Conservation (phyloP, 2,329 filamentous ascomycete species). For the Hysterium pulicare region DNA sequence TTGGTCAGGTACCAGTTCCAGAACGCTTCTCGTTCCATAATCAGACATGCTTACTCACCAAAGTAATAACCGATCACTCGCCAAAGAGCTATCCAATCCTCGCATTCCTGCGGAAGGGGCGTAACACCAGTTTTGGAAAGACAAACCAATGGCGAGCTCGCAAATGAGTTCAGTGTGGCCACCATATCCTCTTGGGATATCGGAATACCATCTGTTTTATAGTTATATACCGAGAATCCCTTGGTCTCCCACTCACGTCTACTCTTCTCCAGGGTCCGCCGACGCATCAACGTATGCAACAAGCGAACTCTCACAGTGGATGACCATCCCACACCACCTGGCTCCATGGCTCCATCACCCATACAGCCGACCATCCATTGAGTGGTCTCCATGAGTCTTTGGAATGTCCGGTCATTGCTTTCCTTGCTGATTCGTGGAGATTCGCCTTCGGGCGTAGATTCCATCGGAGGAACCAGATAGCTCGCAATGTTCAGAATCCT, state of each 20-base stretch:
- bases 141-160: neutral
- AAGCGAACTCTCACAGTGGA: neutral
- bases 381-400: neutral
- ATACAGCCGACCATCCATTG: neutral
- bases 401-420: neutral
- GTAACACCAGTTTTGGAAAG: neutral
- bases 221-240: neutral
- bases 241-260: neutral
- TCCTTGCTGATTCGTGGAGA: neutral
- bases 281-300: neutral
- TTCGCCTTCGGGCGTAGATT: neutral
- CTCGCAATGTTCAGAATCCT: conserved; percentile 1
- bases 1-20: no score
- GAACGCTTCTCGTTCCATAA: no score
- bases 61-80: conserved; percentile 1
- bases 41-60: neutral
- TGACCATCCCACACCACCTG: neutral
- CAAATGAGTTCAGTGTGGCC: neutral
- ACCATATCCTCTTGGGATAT: neutral
- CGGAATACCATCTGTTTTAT: neutral
- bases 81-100: conserved; percentile 1
- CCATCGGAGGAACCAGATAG: neutral
- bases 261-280: neutral
- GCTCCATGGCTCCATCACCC: neutral
- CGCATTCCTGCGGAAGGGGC: neutral